Percentiles rank a stretch among this genome's conserved stretches.
These are phyloP conservation scores for Salvia sclarea DNA, from an alignment of 305 asterid genomes.

Conservation along the genomic window DNA sequence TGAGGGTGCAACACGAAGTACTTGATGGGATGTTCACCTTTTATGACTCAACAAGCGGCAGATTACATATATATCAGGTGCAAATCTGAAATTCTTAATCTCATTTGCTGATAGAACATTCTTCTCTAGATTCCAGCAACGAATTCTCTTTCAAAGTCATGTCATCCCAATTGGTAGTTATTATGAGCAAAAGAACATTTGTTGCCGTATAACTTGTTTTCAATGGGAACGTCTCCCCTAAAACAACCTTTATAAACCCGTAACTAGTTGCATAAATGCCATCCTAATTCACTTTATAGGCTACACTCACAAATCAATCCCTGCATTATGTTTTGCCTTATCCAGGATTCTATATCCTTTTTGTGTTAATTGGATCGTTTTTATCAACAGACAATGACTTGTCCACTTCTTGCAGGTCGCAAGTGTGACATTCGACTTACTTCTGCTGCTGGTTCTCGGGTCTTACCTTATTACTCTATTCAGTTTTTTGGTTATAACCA, in stretches of 20 bases:
- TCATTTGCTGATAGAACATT: slow-evolving; percentile 10
- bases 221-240: not conserved
- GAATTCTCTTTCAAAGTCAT: not conserved
- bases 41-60: slow-evolving; percentile 76
- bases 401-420: slow-evolving; percentile 68
- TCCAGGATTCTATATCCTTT: not conserved
- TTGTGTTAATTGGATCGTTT: not conserved
- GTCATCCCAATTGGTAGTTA: not conserved
- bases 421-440: slow-evolving; percentile 93
- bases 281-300: not conserved
- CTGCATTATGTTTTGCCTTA: not conserved
- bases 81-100: slow-evolving; percentile 22
- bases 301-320: not conserved
- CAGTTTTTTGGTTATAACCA: slow-evolving; percentile 78
- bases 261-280: not conserved
- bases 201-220: not conserved
- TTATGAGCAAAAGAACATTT: not conserved
- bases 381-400: slow-evolving; percentile 1
- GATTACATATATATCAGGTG: slow-evolving; percentile 90
- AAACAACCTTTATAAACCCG: not conserved
- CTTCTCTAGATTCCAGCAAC: not conserved
- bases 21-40: slow-evolving; percentile 84
- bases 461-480: slow-evolving; percentile 84
- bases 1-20: slow-evolving; percentile 77
- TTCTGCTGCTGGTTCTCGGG: slow-evolving; percentile 79